Base-by-base conservation (phyloP, 352 stramenopile species). In the Phytopythium boreale region DNA sequence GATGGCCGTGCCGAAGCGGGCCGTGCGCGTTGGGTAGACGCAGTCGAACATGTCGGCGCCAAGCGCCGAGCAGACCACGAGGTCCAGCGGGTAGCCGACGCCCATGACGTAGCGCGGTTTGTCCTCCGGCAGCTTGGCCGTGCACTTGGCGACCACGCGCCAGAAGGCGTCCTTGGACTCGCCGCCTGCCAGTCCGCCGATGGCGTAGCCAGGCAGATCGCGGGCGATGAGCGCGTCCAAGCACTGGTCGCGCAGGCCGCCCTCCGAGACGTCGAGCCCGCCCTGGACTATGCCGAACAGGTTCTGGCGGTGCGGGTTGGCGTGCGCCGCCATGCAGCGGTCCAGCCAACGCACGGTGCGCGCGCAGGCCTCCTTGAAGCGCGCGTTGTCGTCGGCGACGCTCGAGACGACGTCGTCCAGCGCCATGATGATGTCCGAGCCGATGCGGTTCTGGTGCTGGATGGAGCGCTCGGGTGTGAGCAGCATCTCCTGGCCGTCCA, bases 41-140 rank as follows among this genome's bases (percentile, higher is more conserved):
- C 96, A 99, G 83, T 99, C 97, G 61, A 90, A 96, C 96, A 99
- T 99, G 74, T 99, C 96, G 6, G 98, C 96, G 29, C 97, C 97
- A 7, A 99, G 74, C 8, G 92, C 95, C 26, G 93, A 98, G 76
- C 97, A 99, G 31, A 99, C 92, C 2, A 99, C 95, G 20, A 99
- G 84, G 74, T 99, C 96, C 8, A 99, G 63, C 29, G 97, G 96
- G 76, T 99, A 99, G 19, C 97, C 97, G 7, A 99, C 96, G 41
- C 97, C 97, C 97, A 99, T 99, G 46, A 99, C 75, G 80, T 99
- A 99, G 8, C 96, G 82, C 29, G 97, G 96, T 63, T 98, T 98
- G 68, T 97, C 69, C 59, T 91, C 80, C 0, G 97, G 97, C 22
- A 99, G 76, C 26, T 76, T 69, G 56, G 74, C 70, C 6, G 79